phyloP scores from a whole-genome alignment of 148 eudicot genomes.

The Diospyros kaki region DNA sequence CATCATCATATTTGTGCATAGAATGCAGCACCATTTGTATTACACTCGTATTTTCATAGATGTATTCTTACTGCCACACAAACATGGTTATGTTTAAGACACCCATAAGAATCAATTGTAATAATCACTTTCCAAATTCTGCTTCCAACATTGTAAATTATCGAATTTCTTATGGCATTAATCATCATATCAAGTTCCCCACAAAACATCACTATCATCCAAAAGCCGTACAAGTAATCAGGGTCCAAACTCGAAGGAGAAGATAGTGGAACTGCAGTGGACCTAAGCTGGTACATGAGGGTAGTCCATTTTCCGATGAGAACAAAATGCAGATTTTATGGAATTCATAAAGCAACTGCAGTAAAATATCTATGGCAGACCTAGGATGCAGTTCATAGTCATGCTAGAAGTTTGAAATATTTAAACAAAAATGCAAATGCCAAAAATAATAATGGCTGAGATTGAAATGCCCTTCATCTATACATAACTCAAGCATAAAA shows the following conservation, averaged over 20 bases:
- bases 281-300: too few species aligned
- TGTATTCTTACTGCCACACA: neutral
- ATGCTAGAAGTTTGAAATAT: too few species aligned
- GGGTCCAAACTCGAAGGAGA: too few species aligned
- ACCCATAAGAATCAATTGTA: neutral
- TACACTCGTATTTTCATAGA: neutral
- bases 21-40: neutral
- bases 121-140: neutral
- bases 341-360: too few species aligned
- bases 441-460: too few species aligned
- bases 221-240: neutral
- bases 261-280: too few species aligned
- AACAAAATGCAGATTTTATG: too few species aligned
- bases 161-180: neutral
- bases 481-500: constrained; percentile 1
- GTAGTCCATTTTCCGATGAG: too few species aligned
- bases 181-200: neutral
- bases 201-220: neutral
- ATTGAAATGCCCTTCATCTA: neutral
- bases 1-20: too few species aligned
- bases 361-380: too few species aligned
- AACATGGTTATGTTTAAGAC: neutral
- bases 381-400: too few species aligned
- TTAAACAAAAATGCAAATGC: too few species aligned
- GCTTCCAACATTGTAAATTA: neutral